Percentiles rank a stretch among this genome's conserved stretches.
phyloP scores from a whole-genome alignment of 345 rosid genomes.

The Raphanus raphanistrum region DNA sequence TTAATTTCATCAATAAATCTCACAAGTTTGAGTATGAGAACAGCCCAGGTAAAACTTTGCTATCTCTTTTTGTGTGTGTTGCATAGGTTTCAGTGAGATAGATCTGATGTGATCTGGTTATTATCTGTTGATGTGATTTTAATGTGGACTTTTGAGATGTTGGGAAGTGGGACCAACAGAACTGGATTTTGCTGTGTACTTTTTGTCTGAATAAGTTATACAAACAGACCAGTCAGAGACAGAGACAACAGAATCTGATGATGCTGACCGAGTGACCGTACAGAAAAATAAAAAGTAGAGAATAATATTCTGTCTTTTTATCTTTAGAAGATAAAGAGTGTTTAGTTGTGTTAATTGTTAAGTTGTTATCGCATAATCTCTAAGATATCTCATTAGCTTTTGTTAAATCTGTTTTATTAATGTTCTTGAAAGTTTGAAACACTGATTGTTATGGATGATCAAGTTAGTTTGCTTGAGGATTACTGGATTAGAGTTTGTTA shows the following conservation, averaged over 20 bases:
- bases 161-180: constrained; percentile 63
- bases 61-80: constrained; percentile 1
- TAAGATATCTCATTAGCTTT: constrained; percentile 21
- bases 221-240: constrained; percentile 31
- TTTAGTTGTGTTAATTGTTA: background rate
- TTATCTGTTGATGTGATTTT: constrained; percentile 31
- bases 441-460: background rate
- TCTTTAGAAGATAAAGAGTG: background rate
- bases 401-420: constrained; percentile 14
- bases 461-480: background rate
- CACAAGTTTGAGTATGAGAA: constrained; percentile 49
- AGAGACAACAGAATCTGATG: constrained; percentile 39
- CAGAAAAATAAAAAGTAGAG: constrained; percentile 3
- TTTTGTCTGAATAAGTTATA: constrained; percentile 37
- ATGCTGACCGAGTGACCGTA: constrained; percentile 43
- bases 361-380: background rate
- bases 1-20: constrained; percentile 55
- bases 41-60: constrained; percentile 50
- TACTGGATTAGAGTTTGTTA: background rate
- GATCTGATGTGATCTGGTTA: constrained; percentile 32
- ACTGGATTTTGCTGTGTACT: constrained; percentile 47
- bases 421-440: background rate
- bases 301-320: constrained; percentile 10
- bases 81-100: constrained; percentile 33
- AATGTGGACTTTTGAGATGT: constrained; percentile 18